Evolutionary conservation across 306 rosid species (phyloP).

Genomic region (Cyamopsis tetragonoloba): DNA sequence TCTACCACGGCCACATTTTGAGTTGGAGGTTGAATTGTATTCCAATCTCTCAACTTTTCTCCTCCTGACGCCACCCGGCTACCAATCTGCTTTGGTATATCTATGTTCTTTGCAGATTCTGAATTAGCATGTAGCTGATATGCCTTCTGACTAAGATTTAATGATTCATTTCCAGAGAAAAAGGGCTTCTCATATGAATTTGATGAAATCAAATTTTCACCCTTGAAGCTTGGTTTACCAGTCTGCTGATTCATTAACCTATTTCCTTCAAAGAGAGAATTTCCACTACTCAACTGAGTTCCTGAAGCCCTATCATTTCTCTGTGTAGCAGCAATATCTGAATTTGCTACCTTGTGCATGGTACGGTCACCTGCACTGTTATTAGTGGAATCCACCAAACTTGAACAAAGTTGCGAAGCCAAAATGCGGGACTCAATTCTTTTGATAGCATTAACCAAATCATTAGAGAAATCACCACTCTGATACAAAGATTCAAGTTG

Average conservation of each 20-base stretch:
- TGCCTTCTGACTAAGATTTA: constrained; percentile 20
- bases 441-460: constrained; percentile 41
- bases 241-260: constrained; percentile 16
- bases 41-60: constrained; percentile 14
- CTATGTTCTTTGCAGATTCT: constrained; percentile 8
- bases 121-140: neutral
- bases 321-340: neutral
- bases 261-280: constrained; percentile 16
- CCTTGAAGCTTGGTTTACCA: constrained; percentile 13
- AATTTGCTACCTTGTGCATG: neutral
- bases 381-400: constrained; percentile 5
- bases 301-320: constrained; percentile 3
- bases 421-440: constrained; percentile 59
- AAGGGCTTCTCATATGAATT: constrained; percentile 13
- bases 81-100: neutral
- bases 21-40: constrained; percentile 1
- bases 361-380: constrained; percentile 11
- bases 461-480: constrained; percentile 38
- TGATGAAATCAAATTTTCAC: constrained; percentile 15
- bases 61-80: neutral
- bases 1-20: constrained; percentile 10
- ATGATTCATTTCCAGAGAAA: neutral
- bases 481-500: constrained; percentile 26
- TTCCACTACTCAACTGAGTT: neutral
- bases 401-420: constrained; percentile 47